Conservation (phyloP, 805 yeast genomes). For the Middelhovenomyces tepae region DNA sequence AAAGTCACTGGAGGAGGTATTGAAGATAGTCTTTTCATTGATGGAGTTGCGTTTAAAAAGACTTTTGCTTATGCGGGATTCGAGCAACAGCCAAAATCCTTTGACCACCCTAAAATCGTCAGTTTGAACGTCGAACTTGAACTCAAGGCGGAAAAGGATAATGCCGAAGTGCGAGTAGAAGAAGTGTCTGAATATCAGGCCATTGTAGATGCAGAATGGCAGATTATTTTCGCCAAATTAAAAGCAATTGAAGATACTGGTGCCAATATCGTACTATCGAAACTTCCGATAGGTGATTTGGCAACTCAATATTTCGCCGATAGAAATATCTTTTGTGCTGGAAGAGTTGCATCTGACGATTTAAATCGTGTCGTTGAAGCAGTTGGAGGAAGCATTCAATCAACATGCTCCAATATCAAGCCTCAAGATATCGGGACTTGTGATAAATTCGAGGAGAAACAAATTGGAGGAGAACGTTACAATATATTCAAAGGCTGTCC, state of each 20-base stretch:
- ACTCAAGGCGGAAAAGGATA: constrained; percentile 96
- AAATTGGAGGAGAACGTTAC: constrained; percentile 92
- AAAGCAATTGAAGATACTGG: constrained; percentile 77
- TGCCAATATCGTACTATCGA: constrained; percentile 86
- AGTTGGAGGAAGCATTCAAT: constrained; percentile 85
- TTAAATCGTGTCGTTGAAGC: constrained; percentile 89
- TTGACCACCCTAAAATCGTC: constrained; percentile 71
- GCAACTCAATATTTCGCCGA: constrained; percentile 99
- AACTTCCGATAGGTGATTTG: constrained; percentile 93
- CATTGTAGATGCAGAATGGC: constrained; percentile 99
- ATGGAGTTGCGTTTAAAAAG: constrained; percentile 96
- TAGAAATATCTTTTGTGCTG: constrained; percentile 93
- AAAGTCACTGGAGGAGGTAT: constrained; percentile 93
- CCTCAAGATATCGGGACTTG: constrained; percentile 77
- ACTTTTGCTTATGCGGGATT: constrained; percentile 97
- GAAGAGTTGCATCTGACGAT: constrained; percentile 83
- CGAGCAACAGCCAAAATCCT: constrained; percentile 93
- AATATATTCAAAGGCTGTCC: constrained; percentile 92
- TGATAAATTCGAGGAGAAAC: constrained; percentile 80
- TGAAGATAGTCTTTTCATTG: constrained; percentile 82
- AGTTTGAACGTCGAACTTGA: constrained; percentile 88
- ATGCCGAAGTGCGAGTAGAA: constrained; percentile 95
- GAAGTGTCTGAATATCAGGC: constrained; percentile 91
- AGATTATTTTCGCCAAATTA: constrained; percentile 77
- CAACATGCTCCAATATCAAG: constrained; percentile 52